Evolutionary conservation across 2,329 filamentous ascomycete species (phyloP).

Genomic region (Hymenoscyphus salicellus): DNA sequence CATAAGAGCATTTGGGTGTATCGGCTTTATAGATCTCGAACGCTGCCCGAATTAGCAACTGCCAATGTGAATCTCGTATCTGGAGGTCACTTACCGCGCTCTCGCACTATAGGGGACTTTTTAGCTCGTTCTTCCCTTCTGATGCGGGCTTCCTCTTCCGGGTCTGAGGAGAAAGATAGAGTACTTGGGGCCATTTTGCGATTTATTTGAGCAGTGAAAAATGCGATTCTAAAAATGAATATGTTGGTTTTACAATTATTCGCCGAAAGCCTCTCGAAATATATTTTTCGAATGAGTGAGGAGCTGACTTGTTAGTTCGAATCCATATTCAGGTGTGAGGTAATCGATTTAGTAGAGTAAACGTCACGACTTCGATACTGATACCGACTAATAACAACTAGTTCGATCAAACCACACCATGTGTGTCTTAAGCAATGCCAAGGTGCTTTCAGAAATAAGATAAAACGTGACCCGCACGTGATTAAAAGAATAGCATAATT

Average conservation of each 20-base stretch:
- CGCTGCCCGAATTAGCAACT: neutral
- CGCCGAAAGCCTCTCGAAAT: neutral
- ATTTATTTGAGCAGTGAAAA: neutral
- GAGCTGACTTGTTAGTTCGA: neutral
- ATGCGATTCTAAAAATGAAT: neutral
- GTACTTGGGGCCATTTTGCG: neutral
- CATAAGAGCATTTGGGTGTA: neutral
- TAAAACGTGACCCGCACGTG: no score
- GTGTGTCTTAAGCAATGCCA: no score
- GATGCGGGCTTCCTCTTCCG: neutral
- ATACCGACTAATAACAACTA: no score
- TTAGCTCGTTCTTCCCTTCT: neutral
- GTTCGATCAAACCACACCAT: no score
- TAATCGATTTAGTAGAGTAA: no score
- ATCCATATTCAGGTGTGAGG: neutral
- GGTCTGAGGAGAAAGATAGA: neutral
- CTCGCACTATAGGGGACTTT: neutral
- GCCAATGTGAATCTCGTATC: neutral
- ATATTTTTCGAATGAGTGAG: neutral
- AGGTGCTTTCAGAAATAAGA: no score
- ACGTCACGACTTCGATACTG: no score
- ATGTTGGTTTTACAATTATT: neutral
- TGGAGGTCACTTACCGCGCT: neutral
- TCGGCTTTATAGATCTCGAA: neutral
- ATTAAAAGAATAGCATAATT: no score